Evolutionary conservation across 768 basidiomycete genomes (phyloP).

Genomic region (Rhodotorula diobovata): DNA sequence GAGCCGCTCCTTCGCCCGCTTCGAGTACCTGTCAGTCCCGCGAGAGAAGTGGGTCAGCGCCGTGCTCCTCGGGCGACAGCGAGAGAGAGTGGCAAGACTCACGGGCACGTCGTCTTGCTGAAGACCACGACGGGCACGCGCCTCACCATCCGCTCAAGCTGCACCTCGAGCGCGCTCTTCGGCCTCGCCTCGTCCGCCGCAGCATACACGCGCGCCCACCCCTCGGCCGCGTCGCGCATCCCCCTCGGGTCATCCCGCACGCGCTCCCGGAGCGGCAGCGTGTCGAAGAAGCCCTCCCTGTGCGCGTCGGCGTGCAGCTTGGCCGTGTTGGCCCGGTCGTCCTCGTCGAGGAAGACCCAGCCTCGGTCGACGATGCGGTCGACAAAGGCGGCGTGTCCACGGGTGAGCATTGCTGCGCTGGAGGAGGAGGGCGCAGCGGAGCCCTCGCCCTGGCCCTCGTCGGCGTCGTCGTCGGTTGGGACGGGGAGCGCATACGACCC

Average conservation of each 20-base stretch:
- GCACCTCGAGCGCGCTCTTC: slow-evolving; percentile 30
- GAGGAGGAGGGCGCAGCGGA: neutral
- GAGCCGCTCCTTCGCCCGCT: slow-evolving; percentile 18
- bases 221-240: neutral
- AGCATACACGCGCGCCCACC: slow-evolving; percentile 19
- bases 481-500: too few relatives aligned
- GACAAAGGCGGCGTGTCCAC: neutral
- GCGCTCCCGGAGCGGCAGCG: slow-evolving; percentile 15
- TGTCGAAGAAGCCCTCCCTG: neutral
- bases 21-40: slow-evolving; percentile 7
- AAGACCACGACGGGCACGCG: slow-evolving; percentile 21
- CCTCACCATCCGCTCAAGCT: slow-evolving; percentile 19
- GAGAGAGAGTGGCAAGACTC: neutral
- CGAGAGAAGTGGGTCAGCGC: fast-evolving
- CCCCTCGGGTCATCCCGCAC: slow-evolving; percentile 5
- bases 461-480: neutral
- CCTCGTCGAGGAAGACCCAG: slow-evolving; percentile 16
- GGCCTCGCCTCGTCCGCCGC: neutral
- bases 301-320: neutral
- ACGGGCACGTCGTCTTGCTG: slow-evolving; percentile 32
- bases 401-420: neutral
- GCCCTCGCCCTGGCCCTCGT: neutral
- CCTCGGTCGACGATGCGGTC: slow-evolving; percentile 14
- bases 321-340: slow-evolving; percentile 9
- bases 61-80: too few relatives aligned